Percentiles rank a stretch among this genome's conserved stretches.
Conservation (phyloP, 371 early-diverging fungal genomes). For the Catenaria anguillulae region DNA sequence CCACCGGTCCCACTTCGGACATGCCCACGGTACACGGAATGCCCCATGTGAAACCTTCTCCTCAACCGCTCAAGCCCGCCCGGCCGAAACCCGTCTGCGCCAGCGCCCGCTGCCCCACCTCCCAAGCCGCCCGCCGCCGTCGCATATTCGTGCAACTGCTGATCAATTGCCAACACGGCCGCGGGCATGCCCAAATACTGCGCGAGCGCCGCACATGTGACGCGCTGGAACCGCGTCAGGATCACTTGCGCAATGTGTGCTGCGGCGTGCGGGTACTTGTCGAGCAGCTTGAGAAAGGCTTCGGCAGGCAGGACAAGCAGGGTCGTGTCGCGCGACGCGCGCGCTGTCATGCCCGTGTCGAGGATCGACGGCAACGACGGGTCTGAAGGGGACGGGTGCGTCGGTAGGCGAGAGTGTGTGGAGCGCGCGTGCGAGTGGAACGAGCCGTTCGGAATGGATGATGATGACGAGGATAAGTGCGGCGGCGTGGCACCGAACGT, state of each 20-base stretch:
- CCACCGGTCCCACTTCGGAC: too few relatives aligned
- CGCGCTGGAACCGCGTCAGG: slow-evolving; percentile 84
- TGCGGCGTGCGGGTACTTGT: slow-evolving; percentile 82
- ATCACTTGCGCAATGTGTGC: slow-evolving; percentile 93
- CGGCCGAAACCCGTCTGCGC: slow-evolving; percentile 40
- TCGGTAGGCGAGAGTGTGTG: too few relatives aligned
- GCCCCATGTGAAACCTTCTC: slow-evolving; percentile 25
- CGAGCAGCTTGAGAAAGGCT: slow-evolving; percentile 72
- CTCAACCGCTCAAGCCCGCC: slow-evolving; percentile 52
- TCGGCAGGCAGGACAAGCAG: slow-evolving; percentile 87
- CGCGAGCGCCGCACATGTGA: slow-evolving; percentile 79
- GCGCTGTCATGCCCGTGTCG: slow-evolving; percentile 47
- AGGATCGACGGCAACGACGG: too few relatives aligned
- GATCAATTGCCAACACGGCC: slow-evolving; percentile 69
- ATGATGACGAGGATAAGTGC: too few relatives aligned
- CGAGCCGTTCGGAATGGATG: too few relatives aligned
- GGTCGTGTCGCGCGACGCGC: slow-evolving; percentile 76
- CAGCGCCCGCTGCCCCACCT: too few relatives aligned
- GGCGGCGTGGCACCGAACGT: too few relatives aligned
- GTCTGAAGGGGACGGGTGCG: too few relatives aligned
- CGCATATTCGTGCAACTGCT: slow-evolving; percentile 51
- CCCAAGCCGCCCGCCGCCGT: slow-evolving; percentile 23
- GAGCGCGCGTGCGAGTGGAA: too few relatives aligned
- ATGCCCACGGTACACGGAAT: not conserved
- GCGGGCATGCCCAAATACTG: slow-evolving; percentile 81